Base-by-base conservation (phyloP, 2,329 filamentous ascomycete species). In the Alternaria sp. region DNA sequence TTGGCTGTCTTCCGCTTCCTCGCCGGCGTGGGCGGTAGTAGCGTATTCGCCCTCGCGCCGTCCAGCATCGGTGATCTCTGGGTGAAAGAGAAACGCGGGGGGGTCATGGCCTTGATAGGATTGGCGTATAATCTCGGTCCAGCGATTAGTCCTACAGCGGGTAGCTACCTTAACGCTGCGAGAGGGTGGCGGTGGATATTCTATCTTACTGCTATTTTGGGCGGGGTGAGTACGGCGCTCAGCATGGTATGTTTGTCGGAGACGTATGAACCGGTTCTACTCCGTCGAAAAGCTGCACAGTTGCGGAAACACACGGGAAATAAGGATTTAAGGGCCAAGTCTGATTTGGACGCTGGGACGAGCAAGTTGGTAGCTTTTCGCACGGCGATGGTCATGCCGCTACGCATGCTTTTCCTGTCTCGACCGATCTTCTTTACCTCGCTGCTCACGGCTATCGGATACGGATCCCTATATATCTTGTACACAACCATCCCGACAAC, bases 1-100 rank as follows among this genome's bases (percentile, higher is more conserved):
- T 50, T 72, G 19, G 54, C 62, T 26, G 82, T 84, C 12, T 90
- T 87, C 68, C 84, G 86, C 4, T 86, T 88, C 71, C 75, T 87
- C 43, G 62, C 69, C 13, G 75, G 77, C 12, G 52, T 61, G 47
- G 64, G 65, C n/a, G 67, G 65, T 3, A 59, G 66, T 21, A 52
- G 54, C 44, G 57, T 65, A 4, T 62, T 72, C 36, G 69, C 71
- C 5, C 64, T 69, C 30, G 70, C 65, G n/a, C 71, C 59, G 19
- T 68, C 65, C 69, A 58, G 44, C 73, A 70, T 64, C 26, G 60
- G 69, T 52, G 77, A 79, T 51, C 23, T 77, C 45, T 59, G 72
- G 5, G 56, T 60, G 3, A 57, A 58, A 13, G 66, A 73, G 15
- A 52, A 64, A 26, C 54, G 75, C n/a, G 75, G 70, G 5, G 63